A percentile compares a stretch with the other conserved stretches of the same genome.
phyloP scores from a whole-genome alignment of 2,329 filamentous ascomycete genomes.

The Neodidymelliopsis sp. region DNA sequence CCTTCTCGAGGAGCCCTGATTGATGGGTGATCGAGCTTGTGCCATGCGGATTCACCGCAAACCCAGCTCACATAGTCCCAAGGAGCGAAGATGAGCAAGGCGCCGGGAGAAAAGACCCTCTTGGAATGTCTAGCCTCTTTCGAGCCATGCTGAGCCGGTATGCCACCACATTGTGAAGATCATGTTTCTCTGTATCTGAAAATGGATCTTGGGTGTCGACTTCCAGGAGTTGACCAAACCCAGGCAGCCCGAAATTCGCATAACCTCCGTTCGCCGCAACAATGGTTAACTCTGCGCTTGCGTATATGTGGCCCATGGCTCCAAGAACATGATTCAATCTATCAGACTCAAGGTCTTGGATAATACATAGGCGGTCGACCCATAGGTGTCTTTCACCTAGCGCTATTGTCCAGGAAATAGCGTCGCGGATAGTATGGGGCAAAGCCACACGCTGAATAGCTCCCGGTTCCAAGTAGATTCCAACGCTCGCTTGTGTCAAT shows the following conservation, averaged over 20 bases:
- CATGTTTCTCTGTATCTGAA: too few relatives aligned
- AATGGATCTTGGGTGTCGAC: too few relatives aligned
- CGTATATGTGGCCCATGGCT: neutral
- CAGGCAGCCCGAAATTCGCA: neutral
- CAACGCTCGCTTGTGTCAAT: neutral
- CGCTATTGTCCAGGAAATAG: neutral
- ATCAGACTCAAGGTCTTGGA: neutral
- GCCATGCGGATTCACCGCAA: too few relatives aligned
- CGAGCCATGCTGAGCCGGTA: neutral
- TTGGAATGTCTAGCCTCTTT: constrained; percentile 4
- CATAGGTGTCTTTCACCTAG: neutral
- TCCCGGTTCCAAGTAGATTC: neutral
- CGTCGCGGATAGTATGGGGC: neutral
- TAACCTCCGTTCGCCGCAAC: neutral
- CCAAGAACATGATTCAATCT: neutral
- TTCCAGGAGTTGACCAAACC: neutral
- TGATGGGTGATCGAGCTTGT: too few relatives aligned
- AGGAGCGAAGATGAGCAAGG: constrained; percentile 67
- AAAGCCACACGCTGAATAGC: neutral
- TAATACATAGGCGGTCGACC: constrained; percentile 2
- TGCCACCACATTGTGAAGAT: neutral
- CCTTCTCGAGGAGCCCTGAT: too few relatives aligned
- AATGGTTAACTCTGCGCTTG: neutral
- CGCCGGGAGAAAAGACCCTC: constrained; percentile 50
- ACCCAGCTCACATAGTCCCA: neutral